Evolutionary conservation across 352 stramenopile genomes (phyloP).

Genomic region (Phytophthora nicotianae): DNA sequence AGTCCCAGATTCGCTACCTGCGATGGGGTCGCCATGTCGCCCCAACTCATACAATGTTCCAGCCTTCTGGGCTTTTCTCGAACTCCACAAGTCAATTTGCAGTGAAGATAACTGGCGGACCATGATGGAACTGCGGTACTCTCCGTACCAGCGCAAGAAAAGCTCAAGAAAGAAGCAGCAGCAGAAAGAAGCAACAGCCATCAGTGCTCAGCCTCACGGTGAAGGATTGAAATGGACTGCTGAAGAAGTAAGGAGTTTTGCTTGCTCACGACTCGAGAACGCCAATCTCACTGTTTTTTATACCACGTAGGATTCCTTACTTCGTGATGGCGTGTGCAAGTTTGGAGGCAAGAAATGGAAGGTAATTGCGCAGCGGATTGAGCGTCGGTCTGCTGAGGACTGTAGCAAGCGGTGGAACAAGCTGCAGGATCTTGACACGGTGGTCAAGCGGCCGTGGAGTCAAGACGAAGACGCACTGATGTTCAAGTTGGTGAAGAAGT

Average conservation of each 20-base stretch:
- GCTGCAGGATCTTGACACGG: constrained; percentile 64
- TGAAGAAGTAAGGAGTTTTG: constrained; percentile 43
- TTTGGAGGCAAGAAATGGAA: constrained; percentile 87
- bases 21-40: constrained; percentile 16
- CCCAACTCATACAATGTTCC: background rate
- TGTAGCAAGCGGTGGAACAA: constrained; percentile 78
- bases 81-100: constrained; percentile 33
- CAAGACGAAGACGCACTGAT: constrained; percentile 67
- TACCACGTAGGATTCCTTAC: constrained; percentile 57
- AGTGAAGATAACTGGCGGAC: constrained; percentile 8
- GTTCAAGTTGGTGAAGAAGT: constrained; percentile 56
- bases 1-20: constrained; percentile 32
- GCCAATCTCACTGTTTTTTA: constrained; percentile 1
- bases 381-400: constrained; percentile 45
- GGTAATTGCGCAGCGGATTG: constrained; percentile 58
- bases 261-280: background rate
- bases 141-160: constrained; percentile 38
- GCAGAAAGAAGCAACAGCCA: constrained; percentile 27
- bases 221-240: constrained; percentile 37
- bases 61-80: constrained; percentile 15
- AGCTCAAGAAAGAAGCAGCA: constrained; percentile 30
- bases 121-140: constrained; percentile 36
- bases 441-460: constrained; percentile 74
- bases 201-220: background rate
- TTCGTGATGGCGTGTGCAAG: constrained; percentile 71